These are phyloP conservation scores for Phytopythium mirpurense DNA, from an alignment of 352 stramenopile genomes.

Conservation along the genomic window DNA sequence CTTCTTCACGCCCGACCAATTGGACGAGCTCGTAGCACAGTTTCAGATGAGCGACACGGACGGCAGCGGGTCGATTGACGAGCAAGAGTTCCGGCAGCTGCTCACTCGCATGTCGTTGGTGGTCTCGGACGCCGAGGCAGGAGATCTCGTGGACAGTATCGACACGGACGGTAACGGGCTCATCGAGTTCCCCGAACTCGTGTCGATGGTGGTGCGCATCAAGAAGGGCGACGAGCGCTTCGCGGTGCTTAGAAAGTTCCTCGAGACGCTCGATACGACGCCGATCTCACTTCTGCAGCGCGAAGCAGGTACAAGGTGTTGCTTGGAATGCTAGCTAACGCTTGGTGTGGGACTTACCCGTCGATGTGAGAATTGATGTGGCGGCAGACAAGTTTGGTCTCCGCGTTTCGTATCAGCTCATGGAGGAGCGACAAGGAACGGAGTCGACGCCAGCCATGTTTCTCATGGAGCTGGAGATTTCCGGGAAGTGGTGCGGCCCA, in stretches of 20 bases:
- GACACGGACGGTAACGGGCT: constrained; percentile 55
- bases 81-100: constrained; percentile 57
- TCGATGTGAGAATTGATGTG: background rate
- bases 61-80: constrained; percentile 56
- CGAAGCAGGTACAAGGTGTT: constrained; percentile 26
- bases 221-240: constrained; percentile 50
- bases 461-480: constrained; percentile 44
- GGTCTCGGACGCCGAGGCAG: constrained; percentile 39
- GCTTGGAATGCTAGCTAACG: background rate
- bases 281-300: constrained; percentile 54
- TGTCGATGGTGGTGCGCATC: constrained; percentile 45
- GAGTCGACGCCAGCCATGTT: constrained; percentile 24
- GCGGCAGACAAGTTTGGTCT: constrained; percentile 46
- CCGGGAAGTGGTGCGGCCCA: constrained; percentile 44
- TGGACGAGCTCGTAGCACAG: constrained; percentile 54
- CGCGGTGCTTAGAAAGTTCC: constrained; percentile 31
- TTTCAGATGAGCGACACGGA: constrained; percentile 57
- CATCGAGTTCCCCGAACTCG: constrained; percentile 58
- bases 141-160: constrained; percentile 43
- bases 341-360: background rate
- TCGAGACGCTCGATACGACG: constrained; percentile 54
- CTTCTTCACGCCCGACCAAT: constrained; percentile 40
- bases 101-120: constrained; percentile 42
- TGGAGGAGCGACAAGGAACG: constrained; percentile 41
- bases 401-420: constrained; percentile 35